Evolutionary conservation across 2,329 filamentous ascomycete species (phyloP), one percentile per base, ranked within the genome.

Genomic region (Dactylonectria estremocensis): DNA sequence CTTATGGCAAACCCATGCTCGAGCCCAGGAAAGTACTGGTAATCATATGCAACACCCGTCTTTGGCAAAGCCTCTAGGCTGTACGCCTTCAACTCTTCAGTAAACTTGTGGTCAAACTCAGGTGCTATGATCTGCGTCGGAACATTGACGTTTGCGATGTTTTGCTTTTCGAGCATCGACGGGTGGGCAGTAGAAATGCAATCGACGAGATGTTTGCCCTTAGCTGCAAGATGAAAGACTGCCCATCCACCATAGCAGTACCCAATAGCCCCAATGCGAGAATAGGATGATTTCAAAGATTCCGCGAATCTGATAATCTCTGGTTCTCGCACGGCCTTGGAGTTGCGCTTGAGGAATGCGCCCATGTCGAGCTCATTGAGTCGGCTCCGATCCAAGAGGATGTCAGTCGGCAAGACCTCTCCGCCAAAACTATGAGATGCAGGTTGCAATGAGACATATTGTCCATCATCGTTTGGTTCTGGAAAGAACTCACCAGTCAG

Each of bases 1-100:
- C 67, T 22, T 10, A 60, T 49, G 4, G 54, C 28, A 61, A 59
- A 62, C 7, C 59, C 63, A 28, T 66, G 63, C 13, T 61, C 40
- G 14, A 69, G 31, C 5, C 58, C 53, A 3, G 67, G 67, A 37
- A 69, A 69, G 49, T 66, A 48, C 20, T 69, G 67, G 48, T 69
- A 69, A 33, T 69, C 63, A 14, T 46, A 69, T 6, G 59, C 37
- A 22, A 66, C 24, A 1, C 67, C 67, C n/a, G 56, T 22, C 14
- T 28, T 62, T 4, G 58, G 67, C 2, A 66, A 52, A 2, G 31
- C 35, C 11, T 52, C 18, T 11, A 50, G 35, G 35, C 33, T 46
- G n/a, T 53, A 49, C 4, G 33, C 49, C 24, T 53, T 60, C 3
- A 65, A 18, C 22, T 65, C 62, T 18, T 43, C 22, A 2, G 62